Evolutionary conservation across 345 rosid species (phyloP), one percentile per base, ranked within the genome.

Genomic region (Aquilaria yunnanensis): DNA sequence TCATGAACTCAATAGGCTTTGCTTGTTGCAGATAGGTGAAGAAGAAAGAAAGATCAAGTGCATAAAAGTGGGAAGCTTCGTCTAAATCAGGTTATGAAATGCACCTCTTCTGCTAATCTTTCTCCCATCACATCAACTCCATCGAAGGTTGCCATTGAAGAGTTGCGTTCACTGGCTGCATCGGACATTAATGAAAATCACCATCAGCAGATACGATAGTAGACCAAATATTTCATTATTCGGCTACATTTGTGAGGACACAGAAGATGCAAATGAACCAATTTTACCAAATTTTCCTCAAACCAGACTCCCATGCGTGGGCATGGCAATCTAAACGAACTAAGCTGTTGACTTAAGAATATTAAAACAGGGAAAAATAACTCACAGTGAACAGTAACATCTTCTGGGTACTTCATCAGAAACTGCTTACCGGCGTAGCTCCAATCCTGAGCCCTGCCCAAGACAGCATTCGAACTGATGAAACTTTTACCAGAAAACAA

Each of bases 51-150:
- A 37, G 7, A 3, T 37, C 5, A 37, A 37, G 7, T 37, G 43
- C 43, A 37, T 37, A 37, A 37, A 33, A 7, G 32, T 46, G 29
- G 50, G n/a, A 57, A 12, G 4, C 9, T 45, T 10, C 57, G 10
- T 23, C 51, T 14, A 3, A 23, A 23, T 23, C 23, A 23, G 23
- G 23, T 23, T 23, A 23, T 23, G 4, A n/a, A 56, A 70, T 64
- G 13, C 53, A 85, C 98, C 90, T 92, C 97, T 67, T 84, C 76
- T 12, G 98, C 96, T 79, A 92, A 73, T 72, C 96, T 84, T 12
- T 77, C 77, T 62, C 98, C 98, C 98, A 89, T 89, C 65, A 81
- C 80, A 79, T 89, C 96, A 65, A 92, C 91, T 32, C 98, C 98
- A 75, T 77, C 84, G 73, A 89, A 81, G 52, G 98, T 92, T 71